Evolutionary conservation across 495 filamentous ascomycete genomes (phyloP).

Genomic region (Aspergillus campestris): DNA sequence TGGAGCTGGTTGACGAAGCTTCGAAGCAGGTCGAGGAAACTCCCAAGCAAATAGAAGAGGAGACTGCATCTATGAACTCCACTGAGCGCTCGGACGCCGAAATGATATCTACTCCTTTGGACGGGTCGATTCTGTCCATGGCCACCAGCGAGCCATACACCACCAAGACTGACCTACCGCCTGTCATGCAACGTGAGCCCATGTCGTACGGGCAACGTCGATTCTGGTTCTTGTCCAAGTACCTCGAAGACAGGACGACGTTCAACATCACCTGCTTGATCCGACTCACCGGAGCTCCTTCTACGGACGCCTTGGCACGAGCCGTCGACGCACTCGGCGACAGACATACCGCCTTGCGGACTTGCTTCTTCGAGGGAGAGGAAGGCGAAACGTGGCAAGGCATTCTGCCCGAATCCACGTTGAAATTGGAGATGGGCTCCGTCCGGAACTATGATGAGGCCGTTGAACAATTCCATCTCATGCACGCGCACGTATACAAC

Average conservation of each 20-base stretch:
- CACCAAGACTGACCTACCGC: too few species aligned
- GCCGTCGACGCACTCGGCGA: slow-evolving; percentile 18
- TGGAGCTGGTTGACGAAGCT: too few species aligned
- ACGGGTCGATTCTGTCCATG: too few species aligned
- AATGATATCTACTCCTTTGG: too few species aligned
- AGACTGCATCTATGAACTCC: too few species aligned
- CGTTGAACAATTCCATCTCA: slow-evolving; percentile 6
- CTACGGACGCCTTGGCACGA: slow-evolving; percentile 10
- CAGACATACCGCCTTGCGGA: slow-evolving; percentile 34
- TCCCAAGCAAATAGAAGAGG: too few species aligned
- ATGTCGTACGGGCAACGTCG: slow-evolving; percentile 29
- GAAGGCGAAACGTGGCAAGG: slow-evolving; percentile 7
- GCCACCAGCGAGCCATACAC: too few species aligned
- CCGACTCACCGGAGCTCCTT: not conserved
- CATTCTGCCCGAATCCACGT: not conserved
- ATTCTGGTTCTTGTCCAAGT: slow-evolving; percentile 31
- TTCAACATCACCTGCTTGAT: slow-evolving; percentile 16
- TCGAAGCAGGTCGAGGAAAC: too few species aligned
- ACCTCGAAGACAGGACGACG: slow-evolving; percentile 23
- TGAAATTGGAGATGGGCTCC: slow-evolving; percentile 2
- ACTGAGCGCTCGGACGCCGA: too few species aligned
- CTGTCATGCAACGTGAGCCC: too few species aligned
- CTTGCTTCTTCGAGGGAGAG: slow-evolving; percentile 19
- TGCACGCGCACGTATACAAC: slow-evolving; percentile 12
- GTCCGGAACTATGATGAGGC: slow-evolving; percentile 8